phyloP scores from a whole-genome alignment of 139 green algal genomes.

The Chlorella ohadii region DNA sequence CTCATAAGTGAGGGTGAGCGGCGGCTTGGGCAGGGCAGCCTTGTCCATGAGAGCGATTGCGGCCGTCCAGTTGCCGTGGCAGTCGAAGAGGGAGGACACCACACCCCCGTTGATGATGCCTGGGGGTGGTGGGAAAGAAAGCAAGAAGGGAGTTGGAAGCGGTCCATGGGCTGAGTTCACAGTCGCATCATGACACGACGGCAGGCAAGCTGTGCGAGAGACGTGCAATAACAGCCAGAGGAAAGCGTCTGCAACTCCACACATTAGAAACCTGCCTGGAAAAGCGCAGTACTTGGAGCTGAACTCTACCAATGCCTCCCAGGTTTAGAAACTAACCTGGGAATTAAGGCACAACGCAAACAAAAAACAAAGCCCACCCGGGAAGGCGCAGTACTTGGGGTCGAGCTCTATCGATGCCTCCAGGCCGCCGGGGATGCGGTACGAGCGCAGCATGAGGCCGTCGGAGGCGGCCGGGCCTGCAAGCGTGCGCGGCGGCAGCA shows the following conservation, averaged over 20 bases:
- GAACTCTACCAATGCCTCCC: conserved; percentile 55
- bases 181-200: no score
- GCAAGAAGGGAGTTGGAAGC: no score
- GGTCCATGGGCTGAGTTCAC: no score
- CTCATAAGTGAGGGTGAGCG: conserved; percentile 82
- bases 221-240: no score
- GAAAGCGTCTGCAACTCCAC: no score
- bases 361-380: no score
- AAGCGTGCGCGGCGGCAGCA: no score
- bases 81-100: conserved; percentile 81
- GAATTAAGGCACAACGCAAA: no score
- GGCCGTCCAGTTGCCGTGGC: conserved; percentile 84
- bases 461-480: conserved; percentile 44
- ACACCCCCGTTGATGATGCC: conserved; percentile 87
- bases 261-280: no score
- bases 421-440: conserved; percentile 66
- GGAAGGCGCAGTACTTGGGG: conserved; percentile 74
- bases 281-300: conserved; percentile 72
- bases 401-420: conserved; percentile 55
- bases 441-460: conserved; percentile 71
- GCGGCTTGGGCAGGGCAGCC: conserved; percentile 71
- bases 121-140: neutral
- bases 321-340: no score
- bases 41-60: conserved; percentile 87
- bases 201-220: no score